Evolutionary conservation across 345 rosid genomes (phyloP).

Genomic region (Chamaenerion angustifolium): DNA sequence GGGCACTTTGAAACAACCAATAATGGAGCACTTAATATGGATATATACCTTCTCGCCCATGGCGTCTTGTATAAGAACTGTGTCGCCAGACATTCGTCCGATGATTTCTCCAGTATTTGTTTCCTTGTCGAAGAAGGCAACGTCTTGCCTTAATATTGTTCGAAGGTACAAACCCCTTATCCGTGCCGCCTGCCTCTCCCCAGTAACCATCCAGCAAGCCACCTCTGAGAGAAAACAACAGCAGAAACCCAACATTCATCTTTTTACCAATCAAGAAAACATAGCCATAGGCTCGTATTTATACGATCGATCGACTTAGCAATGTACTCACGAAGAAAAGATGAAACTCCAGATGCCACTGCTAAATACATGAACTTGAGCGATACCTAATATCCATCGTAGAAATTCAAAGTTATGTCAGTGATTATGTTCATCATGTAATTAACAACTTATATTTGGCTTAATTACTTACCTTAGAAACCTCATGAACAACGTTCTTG

Average conservation of each 20-base stretch:
- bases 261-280: too few relatives aligned
- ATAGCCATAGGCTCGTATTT: too few relatives aligned
- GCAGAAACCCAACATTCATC: too few relatives aligned
- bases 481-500: slow-evolving; percentile 9
- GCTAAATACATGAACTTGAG: slow-evolving; percentile 23
- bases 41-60: slow-evolving; percentile 86
- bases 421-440: neutral
- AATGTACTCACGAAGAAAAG: slow-evolving; percentile 6
- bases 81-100: slow-evolving; percentile 91
- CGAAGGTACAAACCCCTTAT: slow-evolving; percentile 54
- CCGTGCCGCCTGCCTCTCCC: slow-evolving; percentile 74
- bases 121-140: slow-evolving; percentile 62
- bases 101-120: slow-evolving; percentile 80
- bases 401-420: neutral
- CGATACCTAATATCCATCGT: slow-evolving; percentile 13
- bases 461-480: slow-evolving; percentile 22
- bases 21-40: too few relatives aligned
- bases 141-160: slow-evolving; percentile 69
- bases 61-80: slow-evolving; percentile 84
- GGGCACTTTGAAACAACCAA: too few relatives aligned
- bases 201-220: slow-evolving; percentile 77
- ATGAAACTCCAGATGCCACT: slow-evolving; percentile 13
- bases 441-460: neutral
- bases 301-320: too few relatives aligned
- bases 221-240: slow-evolving; percentile 35